These are phyloP conservation scores for Pestalotiopsis fici DNA, from an alignment of 2,329 filamentous ascomycete species.

Conservation along the genomic window DNA sequence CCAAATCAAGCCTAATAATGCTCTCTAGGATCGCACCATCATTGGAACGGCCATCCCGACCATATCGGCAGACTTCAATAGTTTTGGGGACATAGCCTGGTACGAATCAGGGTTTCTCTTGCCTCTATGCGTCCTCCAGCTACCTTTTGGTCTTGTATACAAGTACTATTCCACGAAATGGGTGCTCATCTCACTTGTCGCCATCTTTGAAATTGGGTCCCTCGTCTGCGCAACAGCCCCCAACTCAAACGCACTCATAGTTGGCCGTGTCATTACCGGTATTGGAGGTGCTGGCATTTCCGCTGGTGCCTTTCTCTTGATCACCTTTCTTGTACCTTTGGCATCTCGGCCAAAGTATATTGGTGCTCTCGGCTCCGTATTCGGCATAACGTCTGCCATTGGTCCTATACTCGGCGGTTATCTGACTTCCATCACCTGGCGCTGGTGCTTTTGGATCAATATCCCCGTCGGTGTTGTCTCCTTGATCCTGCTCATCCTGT, in stretches of 20 bases:
- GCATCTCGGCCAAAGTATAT: conserved; percentile 6
- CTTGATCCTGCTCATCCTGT: background rate
- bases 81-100: conserved; percentile 22
- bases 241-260: conserved; percentile 24
- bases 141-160: conserved; percentile 18
- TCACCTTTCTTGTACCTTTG: conserved; percentile 20
- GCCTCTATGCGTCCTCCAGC: conserved; percentile 19
- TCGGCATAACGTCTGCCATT: background rate
- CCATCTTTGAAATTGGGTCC: conserved; percentile 17
- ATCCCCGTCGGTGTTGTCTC: background rate
- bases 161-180: conserved; percentile 17
- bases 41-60: conserved; percentile 9
- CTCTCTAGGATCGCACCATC: conserved; percentile 9
- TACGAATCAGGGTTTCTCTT: conserved; percentile 22
- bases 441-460: conserved; percentile 10
- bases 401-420: background rate
- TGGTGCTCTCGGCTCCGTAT: background rate
- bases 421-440: background rate
- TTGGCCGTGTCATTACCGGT: conserved; percentile 25
- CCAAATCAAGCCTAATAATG: background rate
- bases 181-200: conserved; percentile 5
- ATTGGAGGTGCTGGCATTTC: conserved; percentile 14
- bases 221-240: conserved; percentile 24
- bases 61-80: conserved; percentile 20
- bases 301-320: conserved; percentile 1